A percentile compares a stretch with the other conserved stretches of the same genome.
These are phyloP conservation scores for Mycena chlorophos DNA, from an alignment of 768 basidiomycete species.

Conservation along the genomic window DNA sequence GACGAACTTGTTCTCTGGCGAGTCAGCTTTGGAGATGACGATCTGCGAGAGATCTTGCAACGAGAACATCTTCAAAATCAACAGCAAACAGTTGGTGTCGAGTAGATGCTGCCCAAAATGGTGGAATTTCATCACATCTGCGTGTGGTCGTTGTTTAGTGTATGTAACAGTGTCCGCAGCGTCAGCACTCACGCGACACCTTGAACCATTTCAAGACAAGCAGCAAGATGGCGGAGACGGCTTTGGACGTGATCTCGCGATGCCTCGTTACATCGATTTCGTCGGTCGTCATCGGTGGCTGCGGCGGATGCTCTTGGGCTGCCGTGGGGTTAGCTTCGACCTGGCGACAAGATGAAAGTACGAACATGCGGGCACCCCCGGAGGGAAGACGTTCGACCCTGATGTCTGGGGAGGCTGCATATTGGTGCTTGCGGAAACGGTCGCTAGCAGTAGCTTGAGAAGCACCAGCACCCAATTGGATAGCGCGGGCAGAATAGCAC, in stretches of 20 bases:
- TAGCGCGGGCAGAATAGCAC: slow-evolving; percentile 77
- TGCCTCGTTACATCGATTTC: slow-evolving; percentile 93
- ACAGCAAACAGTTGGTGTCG: slow-evolving; percentile 90
- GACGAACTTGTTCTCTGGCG: slow-evolving; percentile 75
- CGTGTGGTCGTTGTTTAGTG: slow-evolving; percentile 1
- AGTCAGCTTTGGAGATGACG: slow-evolving; percentile 87
- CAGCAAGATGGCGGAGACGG: slow-evolving; percentile 91
- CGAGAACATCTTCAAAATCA: slow-evolving; percentile 98
- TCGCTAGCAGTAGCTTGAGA: slow-evolving; percentile 88
- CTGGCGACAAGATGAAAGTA: slow-evolving; percentile 3
- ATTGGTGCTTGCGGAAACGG: slow-evolving; percentile 79
- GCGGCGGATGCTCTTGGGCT: slow-evolving; percentile 64
- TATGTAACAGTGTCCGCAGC: neutral
- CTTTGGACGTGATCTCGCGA: slow-evolving; percentile 96
- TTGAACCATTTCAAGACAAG: slow-evolving; percentile 98
- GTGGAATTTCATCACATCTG: slow-evolving; percentile 98
- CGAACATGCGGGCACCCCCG: slow-evolving; percentile 67
- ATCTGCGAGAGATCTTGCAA: slow-evolving; percentile 84
- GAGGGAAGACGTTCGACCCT: slow-evolving; percentile 69
- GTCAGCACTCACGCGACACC: slow-evolving; percentile 81
- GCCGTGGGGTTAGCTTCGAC: slow-evolving; percentile 9
- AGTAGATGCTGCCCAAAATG: slow-evolving; percentile 94
- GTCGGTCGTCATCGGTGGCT: slow-evolving; percentile 75
- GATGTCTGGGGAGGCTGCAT: slow-evolving; percentile 66
- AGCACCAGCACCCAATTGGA: slow-evolving; percentile 92